phyloP scores from a whole-genome alignment of 2,329 filamentous ascomycete genomes.

The Cercospora sojina region DNA sequence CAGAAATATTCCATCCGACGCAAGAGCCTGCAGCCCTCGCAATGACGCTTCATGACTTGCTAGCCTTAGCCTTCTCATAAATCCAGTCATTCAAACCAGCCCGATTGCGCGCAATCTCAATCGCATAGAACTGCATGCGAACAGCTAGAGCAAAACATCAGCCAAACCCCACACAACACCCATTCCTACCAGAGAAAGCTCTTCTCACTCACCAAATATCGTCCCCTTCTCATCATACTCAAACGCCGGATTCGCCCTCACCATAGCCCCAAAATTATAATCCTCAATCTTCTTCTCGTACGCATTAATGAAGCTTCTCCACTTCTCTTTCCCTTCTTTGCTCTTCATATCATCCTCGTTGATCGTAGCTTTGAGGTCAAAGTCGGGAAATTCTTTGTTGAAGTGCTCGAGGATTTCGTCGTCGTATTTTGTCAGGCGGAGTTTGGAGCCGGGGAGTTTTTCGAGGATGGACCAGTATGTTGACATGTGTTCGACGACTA shows the following conservation, averaged over 20 bases:
- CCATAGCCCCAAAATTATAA: constrained; percentile 96
- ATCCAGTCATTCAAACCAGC: constrained; percentile 95
- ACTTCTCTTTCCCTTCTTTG: constrained; percentile 88
- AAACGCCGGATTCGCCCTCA: constrained; percentile 71
- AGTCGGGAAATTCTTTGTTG: constrained; percentile 84
- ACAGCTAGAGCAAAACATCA: constrained; percentile 47
- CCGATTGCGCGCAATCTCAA: constrained; percentile 77
- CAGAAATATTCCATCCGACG: neutral
- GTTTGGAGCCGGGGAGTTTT: constrained; percentile 79
- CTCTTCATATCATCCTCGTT: constrained; percentile 97
- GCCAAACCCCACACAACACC: neutral
- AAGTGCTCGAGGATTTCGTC: constrained; percentile 93
- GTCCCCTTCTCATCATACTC: constrained; percentile 89
- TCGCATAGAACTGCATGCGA: constrained; percentile 80
- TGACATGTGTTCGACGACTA: constrained; percentile 91
- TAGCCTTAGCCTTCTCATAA: constrained; percentile 68
- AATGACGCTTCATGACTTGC: constrained; percentile 43
- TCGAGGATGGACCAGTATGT: constrained; percentile 97
- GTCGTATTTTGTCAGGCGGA: constrained; percentile 91
- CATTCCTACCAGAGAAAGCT: neutral
- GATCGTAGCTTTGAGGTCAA: constrained; percentile 76
- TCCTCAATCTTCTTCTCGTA: constrained; percentile 97
- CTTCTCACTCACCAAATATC: constrained; percentile 70
- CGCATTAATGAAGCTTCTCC: constrained; percentile 88
- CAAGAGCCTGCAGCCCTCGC: neutral